Evolutionary conservation across 352 stramenopile species (phyloP).

Genomic region (Globisporangium orthogonon): DNA sequence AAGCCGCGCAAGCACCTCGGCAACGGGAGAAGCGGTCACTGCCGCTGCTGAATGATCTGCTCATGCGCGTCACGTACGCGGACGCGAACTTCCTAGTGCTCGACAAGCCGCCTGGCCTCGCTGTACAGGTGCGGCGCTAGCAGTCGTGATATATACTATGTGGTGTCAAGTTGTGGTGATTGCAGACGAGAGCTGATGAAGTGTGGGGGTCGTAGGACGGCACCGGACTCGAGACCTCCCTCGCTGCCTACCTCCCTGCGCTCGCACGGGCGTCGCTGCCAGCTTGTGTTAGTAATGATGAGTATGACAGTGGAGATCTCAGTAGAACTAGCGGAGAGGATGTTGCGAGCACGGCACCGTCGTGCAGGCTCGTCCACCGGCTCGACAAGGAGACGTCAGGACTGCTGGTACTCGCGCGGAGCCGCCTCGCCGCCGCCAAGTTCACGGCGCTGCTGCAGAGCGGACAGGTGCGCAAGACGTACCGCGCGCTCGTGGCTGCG

Average conservation of each 20-base stretch:
- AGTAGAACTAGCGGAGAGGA: background rate
- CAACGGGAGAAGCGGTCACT: background rate
- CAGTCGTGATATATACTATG: too few species aligned
- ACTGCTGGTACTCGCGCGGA: conserved; percentile 55
- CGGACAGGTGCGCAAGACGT: conserved; percentile 48
- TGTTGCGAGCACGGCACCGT: conserved; percentile 4
- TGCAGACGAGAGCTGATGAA: background rate
- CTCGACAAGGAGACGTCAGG: conserved; percentile 71
- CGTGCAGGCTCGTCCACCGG: conserved; percentile 52
- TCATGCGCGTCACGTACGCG: conserved; percentile 32
- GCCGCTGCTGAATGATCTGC: conserved; percentile 10
- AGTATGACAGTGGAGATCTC: too few species aligned
- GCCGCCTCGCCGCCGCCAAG: conserved; percentile 50
- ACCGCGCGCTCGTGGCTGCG: conserved; percentile 37
- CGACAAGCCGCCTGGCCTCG: conserved; percentile 65
- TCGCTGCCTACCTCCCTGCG: conserved; percentile 38
- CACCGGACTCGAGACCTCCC: conserved; percentile 28
- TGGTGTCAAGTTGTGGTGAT: too few species aligned
- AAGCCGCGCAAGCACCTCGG: background rate
- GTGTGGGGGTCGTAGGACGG: conserved; percentile 21
- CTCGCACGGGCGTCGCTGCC: conserved; percentile 19
- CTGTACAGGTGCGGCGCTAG: conserved; percentile 28
- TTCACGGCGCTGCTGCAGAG: conserved; percentile 42
- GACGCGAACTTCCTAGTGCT: conserved; percentile 59
- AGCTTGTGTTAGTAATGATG: too few species aligned